Percentiles rank a stretch among this genome's conserved stretches.
Conservation (phyloP, 176 grass and related monocot genomes). For the Musa schizocarpa region DNA sequence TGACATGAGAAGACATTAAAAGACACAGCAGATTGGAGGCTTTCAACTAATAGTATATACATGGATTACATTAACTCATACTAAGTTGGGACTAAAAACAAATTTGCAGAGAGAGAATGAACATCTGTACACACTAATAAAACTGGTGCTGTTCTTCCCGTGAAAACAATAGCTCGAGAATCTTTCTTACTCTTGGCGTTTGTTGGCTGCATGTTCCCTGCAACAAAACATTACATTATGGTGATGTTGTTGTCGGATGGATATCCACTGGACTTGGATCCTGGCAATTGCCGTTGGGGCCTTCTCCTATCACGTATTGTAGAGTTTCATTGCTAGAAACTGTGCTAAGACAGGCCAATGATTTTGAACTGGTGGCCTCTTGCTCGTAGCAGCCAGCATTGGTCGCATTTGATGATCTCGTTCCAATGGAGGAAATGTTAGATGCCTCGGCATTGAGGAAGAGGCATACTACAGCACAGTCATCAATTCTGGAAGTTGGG, state of each 20-base stretch:
- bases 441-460: constrained; percentile 31
- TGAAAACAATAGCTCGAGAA: constrained; percentile 9
- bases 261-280: constrained; percentile 24
- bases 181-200: constrained; percentile 4
- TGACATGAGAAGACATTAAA: background rate
- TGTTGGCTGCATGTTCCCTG: constrained; percentile 1
- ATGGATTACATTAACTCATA: no score
- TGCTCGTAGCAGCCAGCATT: constrained; percentile 20
- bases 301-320: no score
- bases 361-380: constrained; percentile 31
- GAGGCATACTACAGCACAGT: constrained; percentile 53
- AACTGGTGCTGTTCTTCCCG: constrained; percentile 19
- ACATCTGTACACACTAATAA: constrained; percentile 20
- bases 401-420: no score
- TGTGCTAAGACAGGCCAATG: no score
- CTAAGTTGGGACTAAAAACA: no score
- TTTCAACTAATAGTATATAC: no score
- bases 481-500: constrained; percentile 63
- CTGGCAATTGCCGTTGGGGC: no score
- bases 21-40: background rate
- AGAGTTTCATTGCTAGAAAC: no score
- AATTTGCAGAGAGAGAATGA: background rate
- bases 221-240: constrained; percentile 30
- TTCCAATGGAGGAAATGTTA: background rate
- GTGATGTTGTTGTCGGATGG: no score